Percentiles rank a stretch among this genome's conserved stretches.
Conservation (phyloP, 2,329 filamentous ascomycete species). For the Pseudomassariella vexata region DNA sequence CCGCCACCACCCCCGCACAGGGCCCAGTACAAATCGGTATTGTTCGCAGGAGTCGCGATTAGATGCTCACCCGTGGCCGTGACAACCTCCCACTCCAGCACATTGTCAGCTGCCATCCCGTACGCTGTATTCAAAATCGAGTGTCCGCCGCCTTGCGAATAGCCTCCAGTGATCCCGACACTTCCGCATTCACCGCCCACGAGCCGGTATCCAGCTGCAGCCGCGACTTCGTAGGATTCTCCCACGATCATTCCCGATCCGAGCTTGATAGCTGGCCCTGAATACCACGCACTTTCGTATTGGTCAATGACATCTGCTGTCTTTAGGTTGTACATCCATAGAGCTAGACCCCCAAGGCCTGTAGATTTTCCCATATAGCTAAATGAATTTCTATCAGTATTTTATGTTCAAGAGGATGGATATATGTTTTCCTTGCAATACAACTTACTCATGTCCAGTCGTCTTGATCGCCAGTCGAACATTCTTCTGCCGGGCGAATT, state of each 20-base stretch:
- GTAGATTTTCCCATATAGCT: slow-evolving; percentile 28
- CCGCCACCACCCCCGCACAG: slow-evolving; percentile 45
- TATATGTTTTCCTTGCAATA: no score
- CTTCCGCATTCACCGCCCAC: slow-evolving; percentile 42
- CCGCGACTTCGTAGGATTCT: slow-evolving; percentile 33
- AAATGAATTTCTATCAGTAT: background rate
- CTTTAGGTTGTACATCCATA: slow-evolving; percentile 37
- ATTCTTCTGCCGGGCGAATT: slow-evolving; percentile 11
- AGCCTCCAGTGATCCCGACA: slow-evolving; percentile 49
- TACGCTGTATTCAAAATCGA: slow-evolving; percentile 35
- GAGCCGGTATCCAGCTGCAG: slow-evolving; percentile 29
- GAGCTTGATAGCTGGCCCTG: slow-evolving; percentile 38
- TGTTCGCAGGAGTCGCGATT: slow-evolving; percentile 32
- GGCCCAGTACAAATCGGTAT: slow-evolving; percentile 52
- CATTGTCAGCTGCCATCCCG: slow-evolving; percentile 48
- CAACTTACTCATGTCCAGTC: slow-evolving; percentile 13
- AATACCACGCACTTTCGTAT: slow-evolving; percentile 30
- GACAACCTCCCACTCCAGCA: slow-evolving; percentile 43
- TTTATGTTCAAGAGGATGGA: background rate
- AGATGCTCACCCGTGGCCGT: slow-evolving; percentile 35
- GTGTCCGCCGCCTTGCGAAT: slow-evolving; percentile 50
- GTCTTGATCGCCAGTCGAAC: slow-evolving; percentile 11
- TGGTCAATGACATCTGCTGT: slow-evolving; percentile 13
- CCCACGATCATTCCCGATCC: slow-evolving; percentile 39
- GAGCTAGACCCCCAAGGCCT: slow-evolving; percentile 26